phyloP scores from a whole-genome alignment of 352 stramenopile genomes.

The Phytophthora hybrid region DNA sequence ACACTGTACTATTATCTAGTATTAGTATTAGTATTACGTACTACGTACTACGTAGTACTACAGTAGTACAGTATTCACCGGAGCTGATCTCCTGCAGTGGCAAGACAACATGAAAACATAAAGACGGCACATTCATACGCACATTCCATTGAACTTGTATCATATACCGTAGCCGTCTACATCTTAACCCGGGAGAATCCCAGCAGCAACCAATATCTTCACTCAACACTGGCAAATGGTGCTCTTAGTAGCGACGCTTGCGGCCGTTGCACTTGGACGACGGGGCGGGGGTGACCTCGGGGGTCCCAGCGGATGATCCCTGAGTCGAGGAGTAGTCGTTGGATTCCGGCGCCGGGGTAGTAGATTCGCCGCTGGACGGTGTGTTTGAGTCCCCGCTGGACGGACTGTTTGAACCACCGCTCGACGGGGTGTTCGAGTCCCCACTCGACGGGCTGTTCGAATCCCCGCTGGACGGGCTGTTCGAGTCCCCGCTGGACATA shows the following conservation, averaged over 20 bases:
- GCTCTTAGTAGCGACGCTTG: constrained; percentile 23
- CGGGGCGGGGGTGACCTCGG: constrained; percentile 29
- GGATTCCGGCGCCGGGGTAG: constrained; percentile 11
- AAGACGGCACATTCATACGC: constrained; percentile 19
- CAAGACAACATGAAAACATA: too few species aligned
- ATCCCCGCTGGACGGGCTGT: constrained; percentile 7
- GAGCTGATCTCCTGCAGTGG: too few species aligned
- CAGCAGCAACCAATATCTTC: constrained; percentile 19
- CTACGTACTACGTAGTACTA: too few species aligned
- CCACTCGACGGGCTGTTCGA: constrained; percentile 7
- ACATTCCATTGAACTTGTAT: constrained; percentile 41
- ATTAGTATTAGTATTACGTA: too few species aligned
- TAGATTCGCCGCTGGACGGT: constrained; percentile 5
- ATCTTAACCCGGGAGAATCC: background rate
- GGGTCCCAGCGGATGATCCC: constrained; percentile 16
- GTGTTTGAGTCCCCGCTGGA: background rate
- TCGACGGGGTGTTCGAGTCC: background rate
- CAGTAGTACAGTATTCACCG: too few species aligned
- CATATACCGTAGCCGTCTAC: constrained; percentile 23
- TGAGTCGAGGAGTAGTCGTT: constrained; percentile 13
- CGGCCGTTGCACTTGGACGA: constrained; percentile 38
- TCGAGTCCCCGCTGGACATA: background rate
- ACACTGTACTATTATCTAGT: too few species aligned
- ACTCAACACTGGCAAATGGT: constrained; percentile 30
- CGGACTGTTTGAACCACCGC: background rate